phyloP scores from a whole-genome alignment of 305 asterid species.

The Fraxinus baroniana region DNA sequence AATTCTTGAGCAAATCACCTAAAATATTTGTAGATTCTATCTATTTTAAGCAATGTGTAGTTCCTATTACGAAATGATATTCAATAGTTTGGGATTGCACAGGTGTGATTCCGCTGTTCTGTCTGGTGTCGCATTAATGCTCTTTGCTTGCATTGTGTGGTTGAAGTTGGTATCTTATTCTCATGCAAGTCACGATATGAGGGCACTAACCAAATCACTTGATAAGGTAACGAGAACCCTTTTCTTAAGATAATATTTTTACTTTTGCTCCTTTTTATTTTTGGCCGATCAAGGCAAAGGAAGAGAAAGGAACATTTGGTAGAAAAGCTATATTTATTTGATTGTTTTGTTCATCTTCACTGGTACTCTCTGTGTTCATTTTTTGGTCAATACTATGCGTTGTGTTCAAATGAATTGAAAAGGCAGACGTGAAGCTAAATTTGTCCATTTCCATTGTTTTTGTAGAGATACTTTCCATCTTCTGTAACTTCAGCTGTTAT shows the following conservation, averaged over 20 bases:
- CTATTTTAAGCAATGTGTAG: conserved; percentile 11
- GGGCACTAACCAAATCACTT: conserved; percentile 62
- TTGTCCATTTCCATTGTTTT: conserved; percentile 3
- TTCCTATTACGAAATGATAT: conserved; percentile 12
- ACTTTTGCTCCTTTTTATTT: background rate
- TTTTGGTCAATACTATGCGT: background rate
- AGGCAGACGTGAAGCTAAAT: background rate
- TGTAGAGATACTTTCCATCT: background rate
- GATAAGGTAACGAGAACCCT: conserved; percentile 57
- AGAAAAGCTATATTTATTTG: background rate
- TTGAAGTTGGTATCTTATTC: conserved; percentile 93
- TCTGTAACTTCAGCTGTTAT: background rate
- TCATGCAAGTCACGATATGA: conserved; percentile 86
- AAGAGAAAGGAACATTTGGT: background rate
- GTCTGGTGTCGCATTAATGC: conserved; percentile 82
- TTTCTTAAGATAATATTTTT: background rate
- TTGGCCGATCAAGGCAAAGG: background rate
- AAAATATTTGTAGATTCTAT: conserved; percentile 9
- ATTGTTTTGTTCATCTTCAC: background rate
- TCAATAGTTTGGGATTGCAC: conserved; percentile 37
- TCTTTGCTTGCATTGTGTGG: conserved; percentile 80
- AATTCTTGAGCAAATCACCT: conserved; percentile 9
- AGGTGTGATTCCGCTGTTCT: conserved; percentile 96
- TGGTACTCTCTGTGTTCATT: background rate
- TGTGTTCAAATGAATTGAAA: background rate